A percentile compares a stretch with the other conserved stretches of the same genome.
Conservation (phyloP, 306 rosid genomes). For the Corylus heterophylla region DNA sequence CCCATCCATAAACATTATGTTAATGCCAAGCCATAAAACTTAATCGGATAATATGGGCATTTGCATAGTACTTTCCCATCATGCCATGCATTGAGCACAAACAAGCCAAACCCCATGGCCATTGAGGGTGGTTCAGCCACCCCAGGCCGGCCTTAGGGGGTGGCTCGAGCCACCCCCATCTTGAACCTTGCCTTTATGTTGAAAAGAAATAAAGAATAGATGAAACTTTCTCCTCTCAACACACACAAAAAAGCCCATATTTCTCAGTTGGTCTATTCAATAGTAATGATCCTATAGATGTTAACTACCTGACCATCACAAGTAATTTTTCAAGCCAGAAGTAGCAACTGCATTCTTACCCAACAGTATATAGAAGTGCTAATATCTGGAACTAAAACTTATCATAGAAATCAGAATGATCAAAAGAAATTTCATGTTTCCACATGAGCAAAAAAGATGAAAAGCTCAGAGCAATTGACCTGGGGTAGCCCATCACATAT, state of each 20-base stretch:
- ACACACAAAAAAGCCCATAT: too few relatives aligned
- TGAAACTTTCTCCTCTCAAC: too few relatives aligned
- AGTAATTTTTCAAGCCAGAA: background rate
- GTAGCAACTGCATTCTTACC: constrained; percentile 21
- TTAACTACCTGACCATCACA: too few relatives aligned
- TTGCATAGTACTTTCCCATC: background rate
- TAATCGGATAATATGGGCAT: background rate
- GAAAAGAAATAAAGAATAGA: too few relatives aligned
- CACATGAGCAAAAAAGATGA: constrained; percentile 10
- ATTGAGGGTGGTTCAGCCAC: too few relatives aligned
- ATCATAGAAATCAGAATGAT: constrained; percentile 23
- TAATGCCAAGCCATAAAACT: background rate
- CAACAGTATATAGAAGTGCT: constrained; percentile 2
- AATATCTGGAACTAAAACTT: background rate
- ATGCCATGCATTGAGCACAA: too few relatives aligned
- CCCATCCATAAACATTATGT: background rate
- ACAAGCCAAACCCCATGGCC: too few relatives aligned
- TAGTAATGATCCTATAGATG: too few relatives aligned
- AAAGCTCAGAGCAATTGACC: constrained; percentile 21
- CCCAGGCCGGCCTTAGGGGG: too few relatives aligned
- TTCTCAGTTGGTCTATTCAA: too few relatives aligned
- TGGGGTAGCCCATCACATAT: constrained; percentile 10
- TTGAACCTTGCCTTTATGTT: too few relatives aligned
- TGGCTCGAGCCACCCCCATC: too few relatives aligned
- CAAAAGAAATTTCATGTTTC: constrained; percentile 25